Conservation (phyloP, 257 asterid genomes). For the Rubia yunnanensis region DNA sequence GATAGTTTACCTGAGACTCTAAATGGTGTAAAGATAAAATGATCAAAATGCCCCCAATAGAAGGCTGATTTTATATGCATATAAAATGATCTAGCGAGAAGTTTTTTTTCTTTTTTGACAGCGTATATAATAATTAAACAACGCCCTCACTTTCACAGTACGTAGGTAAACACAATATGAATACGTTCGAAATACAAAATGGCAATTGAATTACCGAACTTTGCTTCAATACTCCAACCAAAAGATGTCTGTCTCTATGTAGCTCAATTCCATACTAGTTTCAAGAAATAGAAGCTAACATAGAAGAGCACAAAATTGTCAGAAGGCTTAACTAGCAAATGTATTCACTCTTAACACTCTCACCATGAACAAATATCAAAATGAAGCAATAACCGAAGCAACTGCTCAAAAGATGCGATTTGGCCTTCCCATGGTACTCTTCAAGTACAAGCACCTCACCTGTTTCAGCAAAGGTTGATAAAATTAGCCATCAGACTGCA, state of each 20-base stretch:
- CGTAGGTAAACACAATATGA: too few relatives aligned
- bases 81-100: too few relatives aligned
- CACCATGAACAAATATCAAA: not conserved
- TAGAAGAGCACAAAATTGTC: not conserved
- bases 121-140: too few relatives aligned
- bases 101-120: too few relatives aligned
- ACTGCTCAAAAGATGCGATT: slow-evolving; percentile 18
- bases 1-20: too few relatives aligned
- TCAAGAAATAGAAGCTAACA: not conserved
- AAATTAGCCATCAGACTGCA: not conserved
- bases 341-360: not conserved
- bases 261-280: not conserved
- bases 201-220: not conserved
- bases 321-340: not conserved
- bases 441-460: slow-evolving; percentile 29
- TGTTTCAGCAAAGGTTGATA: not conserved
- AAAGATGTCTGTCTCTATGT: not conserved
- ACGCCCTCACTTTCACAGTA: too few relatives aligned
- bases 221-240: not conserved
- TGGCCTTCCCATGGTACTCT: slow-evolving; percentile 26
- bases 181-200: not conserved
- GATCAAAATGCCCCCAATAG: too few relatives aligned
- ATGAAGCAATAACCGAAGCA: slow-evolving; percentile 6
- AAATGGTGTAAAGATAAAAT: too few relatives aligned
- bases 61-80: too few relatives aligned